A percentile compares a stretch with the other conserved stretches of the same genome.
Evolutionary conservation across 371 early-diverging fungal species (phyloP).

Genomic region (Rhizoclosmatium hyalinum): DNA sequence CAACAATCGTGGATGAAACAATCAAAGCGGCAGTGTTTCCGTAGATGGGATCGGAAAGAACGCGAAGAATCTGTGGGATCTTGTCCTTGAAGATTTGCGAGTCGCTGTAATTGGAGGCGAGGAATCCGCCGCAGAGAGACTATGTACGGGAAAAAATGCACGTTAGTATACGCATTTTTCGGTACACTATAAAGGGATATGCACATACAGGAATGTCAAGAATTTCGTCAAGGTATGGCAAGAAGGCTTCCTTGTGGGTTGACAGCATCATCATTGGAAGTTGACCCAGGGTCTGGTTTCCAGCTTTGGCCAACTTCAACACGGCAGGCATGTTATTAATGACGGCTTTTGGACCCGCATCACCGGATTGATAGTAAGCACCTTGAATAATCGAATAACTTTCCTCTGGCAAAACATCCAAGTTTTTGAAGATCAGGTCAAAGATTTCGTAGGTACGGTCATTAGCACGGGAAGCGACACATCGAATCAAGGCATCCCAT

Average conservation of each 20-base stretch:
- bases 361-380: not conserved
- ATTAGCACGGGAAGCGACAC: not conserved
- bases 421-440: not conserved
- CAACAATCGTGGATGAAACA: not conserved
- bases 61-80: not conserved
- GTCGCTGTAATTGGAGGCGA: not conserved
- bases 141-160: not conserved
- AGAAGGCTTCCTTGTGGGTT: not conserved
- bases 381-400: not conserved
- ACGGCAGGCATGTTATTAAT: not conserved
- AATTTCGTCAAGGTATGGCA: not conserved
- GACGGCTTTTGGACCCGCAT: not conserved
- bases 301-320: not conserved
- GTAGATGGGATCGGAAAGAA: not conserved
- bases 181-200: too few species aligned
- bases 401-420: not conserved
- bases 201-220: not conserved
- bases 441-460: not conserved
- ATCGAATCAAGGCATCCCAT: not conserved
- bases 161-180: too few species aligned
- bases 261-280: constrained; percentile 1
- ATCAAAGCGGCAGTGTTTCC: not conserved
- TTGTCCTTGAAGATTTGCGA: not conserved
- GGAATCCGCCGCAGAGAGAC: not conserved
- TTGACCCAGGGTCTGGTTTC: not conserved